phyloP scores from a whole-genome alignment of 2,329 filamentous ascomycete genomes.

The Fusarium sp. region DNA sequence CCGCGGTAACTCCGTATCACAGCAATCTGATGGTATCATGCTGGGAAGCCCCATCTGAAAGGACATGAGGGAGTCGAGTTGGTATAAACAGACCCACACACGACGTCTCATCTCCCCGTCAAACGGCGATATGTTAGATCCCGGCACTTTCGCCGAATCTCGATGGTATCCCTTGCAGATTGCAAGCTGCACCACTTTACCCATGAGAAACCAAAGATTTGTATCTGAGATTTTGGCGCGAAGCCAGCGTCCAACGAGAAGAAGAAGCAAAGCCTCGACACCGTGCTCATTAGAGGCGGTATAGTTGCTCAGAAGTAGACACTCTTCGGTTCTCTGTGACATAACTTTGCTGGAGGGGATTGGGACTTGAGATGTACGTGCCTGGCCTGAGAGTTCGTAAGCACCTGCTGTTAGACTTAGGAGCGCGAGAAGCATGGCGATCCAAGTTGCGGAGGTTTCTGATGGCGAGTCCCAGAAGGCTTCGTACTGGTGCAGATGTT shows the following conservation, averaged over 20 bases:
- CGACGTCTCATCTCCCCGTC: constrained; percentile 64
- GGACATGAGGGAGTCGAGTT: constrained; percentile 61
- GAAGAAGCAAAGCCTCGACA: constrained; percentile 60
- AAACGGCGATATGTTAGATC: constrained; percentile 55
- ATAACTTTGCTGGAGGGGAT: constrained; percentile 30
- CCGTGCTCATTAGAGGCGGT: constrained; percentile 57
- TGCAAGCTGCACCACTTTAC: constrained; percentile 59
- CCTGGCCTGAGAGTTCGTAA: constrained; percentile 42
- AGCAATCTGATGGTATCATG: constrained; percentile 54
- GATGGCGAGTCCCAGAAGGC: constrained; percentile 56
- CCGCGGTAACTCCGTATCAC: constrained; percentile 38
- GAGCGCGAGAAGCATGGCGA: constrained; percentile 61
- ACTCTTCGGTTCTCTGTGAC: constrained; percentile 54
- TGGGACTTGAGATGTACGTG: constrained; percentile 39
- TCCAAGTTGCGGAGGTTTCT: constrained; percentile 56
- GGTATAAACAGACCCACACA: constrained; percentile 59
- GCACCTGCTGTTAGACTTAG: constrained; percentile 56
- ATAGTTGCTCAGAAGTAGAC: constrained; percentile 61
- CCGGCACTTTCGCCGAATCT: constrained; percentile 57
- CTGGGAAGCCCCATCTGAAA: constrained; percentile 63
- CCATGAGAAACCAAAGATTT: constrained; percentile 61
- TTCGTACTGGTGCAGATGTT: constrained; percentile 52
- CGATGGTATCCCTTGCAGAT: constrained; percentile 64
- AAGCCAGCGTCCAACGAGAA: constrained; percentile 54
- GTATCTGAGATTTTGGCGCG: constrained; percentile 50